Percentiles rank a stretch among this genome's conserved stretches.
Conservation (phyloP, 1,284 basidiomycete genomes). For the Tremellales sp. region DNA sequence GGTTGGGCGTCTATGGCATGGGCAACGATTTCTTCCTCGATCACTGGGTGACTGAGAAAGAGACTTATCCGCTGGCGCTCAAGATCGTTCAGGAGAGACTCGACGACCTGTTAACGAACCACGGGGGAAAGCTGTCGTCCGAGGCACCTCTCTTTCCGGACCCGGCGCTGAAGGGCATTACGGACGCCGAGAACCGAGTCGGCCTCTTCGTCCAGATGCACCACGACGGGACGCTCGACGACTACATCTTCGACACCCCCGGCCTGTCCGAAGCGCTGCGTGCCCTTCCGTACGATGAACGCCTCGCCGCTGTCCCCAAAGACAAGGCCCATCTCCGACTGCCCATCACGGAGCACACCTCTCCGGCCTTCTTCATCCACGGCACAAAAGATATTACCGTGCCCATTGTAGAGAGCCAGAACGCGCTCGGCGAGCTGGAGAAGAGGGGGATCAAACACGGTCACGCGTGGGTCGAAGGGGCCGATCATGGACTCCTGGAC, state of each 20-base stretch:
- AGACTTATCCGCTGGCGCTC: background rate
- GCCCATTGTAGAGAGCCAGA: constrained; percentile 3
- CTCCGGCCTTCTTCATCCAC: constrained; percentile 3
- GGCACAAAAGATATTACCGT: constrained; percentile 10
- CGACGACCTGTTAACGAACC: background rate
- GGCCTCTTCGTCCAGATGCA: constrained; percentile 4
- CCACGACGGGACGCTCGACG: constrained; percentile 4
- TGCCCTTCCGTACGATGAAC: constrained; percentile 3
- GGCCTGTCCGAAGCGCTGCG: constrained; percentile 8
- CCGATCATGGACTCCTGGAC: constrained; percentile 8
- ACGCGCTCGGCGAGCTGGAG: constrained; percentile 2
- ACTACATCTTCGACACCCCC: constrained; percentile 5
- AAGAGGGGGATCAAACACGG: background rate
- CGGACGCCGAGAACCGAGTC: background rate
- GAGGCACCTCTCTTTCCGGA: constrained; percentile 1
- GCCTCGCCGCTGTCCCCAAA: constrained; percentile 4
- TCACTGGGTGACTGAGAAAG: constrained; percentile 5
- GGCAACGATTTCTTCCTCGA: constrained; percentile 8
- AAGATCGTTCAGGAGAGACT: background rate
- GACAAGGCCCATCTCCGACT: constrained; percentile 4
- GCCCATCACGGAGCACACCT: background rate
- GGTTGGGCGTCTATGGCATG: constrained; percentile 7
- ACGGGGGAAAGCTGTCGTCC: background rate
- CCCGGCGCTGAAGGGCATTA: background rate
- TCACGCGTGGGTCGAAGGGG: constrained; percentile 9